Evolutionary conservation across 1,284 basidiomycete genomes (phyloP), one percentile per base, ranked within the genome.

Genomic region (Agroathelia rolfsii): DNA sequence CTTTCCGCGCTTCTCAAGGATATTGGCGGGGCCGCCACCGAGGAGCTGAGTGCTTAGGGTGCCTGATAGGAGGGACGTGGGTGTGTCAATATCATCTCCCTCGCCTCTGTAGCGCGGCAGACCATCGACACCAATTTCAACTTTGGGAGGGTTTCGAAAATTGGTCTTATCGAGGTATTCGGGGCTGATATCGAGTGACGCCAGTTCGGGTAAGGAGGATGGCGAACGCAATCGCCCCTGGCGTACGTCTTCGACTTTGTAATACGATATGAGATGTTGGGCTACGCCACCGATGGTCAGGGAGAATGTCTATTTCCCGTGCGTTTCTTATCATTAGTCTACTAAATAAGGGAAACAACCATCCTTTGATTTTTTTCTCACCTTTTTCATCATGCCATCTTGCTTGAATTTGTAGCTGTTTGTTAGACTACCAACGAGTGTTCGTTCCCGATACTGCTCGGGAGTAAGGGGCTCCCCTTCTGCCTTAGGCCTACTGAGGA

Each of bases 211-310:
- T 0, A 94, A 67, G 2, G 84, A 84, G 0, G 89, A 93, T 0
- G 93, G 93, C 0, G 86, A 72, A 19, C 90, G 76, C 5, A 97
- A 71, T 19, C 88, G 79, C 13, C 88, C 89, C 36, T 78, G 74
- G 32, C 87, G 75, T 13, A 95, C 89, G 51, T 97, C 93, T 44
- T 89, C 83, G 37, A 94, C 72, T 43, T 80, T 82, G 69, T 97
- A 97, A 64, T 97, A 96, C 2, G 90, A 95, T 32, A 97, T 88
- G 40, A 97, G 72, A 53, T 97, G 93, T 51, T 96, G 92, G 0
- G 89, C 76, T 29, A 86, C 85, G 15, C 86, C 86, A 34, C 61
- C 62, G 38, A 94, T 86, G 21, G 80, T 84, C 32, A 94, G 67
- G 7, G 92, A 94, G 59, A 95, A 94, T 9, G 92, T 94, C 89